phyloP scores from a whole-genome alignment of 148 eudicot species.

The Rhododendron ovatum region DNA sequence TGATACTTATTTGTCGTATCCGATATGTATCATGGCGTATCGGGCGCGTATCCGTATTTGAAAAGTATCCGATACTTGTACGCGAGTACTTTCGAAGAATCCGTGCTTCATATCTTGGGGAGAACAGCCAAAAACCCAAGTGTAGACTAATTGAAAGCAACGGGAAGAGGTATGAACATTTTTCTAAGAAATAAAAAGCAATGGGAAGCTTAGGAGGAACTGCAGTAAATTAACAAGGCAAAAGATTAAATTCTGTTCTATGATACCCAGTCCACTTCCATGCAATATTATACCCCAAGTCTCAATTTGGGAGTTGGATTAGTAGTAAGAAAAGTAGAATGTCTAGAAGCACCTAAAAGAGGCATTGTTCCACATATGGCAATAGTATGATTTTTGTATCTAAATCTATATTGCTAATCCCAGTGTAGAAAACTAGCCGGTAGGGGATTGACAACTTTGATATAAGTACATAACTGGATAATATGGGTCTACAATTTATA shows the following conservation, averaged over 20 bases:
- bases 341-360: not conserved
- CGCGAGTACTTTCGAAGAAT: too few relatives aligned
- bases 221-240: not conserved
- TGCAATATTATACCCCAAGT: not conserved
- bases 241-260: not conserved
- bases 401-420: not conserved
- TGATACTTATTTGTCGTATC: too few relatives aligned
- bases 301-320: not conserved
- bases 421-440: not conserved
- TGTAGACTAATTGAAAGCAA: not conserved
- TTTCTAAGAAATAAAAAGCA: not conserved
- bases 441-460: not conserved
- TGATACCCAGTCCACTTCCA: not conserved
- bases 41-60: too few relatives aligned
- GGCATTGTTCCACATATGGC: not conserved
- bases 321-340: not conserved
- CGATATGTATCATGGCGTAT: too few relatives aligned
- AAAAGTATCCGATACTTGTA: too few relatives aligned
- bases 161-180: not conserved
- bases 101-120: not conserved
- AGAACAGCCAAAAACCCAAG: not conserved
- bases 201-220: not conserved
- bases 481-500: not conserved
- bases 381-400: not conserved
- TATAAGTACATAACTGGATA: not conserved